Evolutionary conservation across 495 filamentous ascomycete species (phyloP), one percentile per base, ranked within the genome.

Genomic region (Penicillium angulare): DNA sequence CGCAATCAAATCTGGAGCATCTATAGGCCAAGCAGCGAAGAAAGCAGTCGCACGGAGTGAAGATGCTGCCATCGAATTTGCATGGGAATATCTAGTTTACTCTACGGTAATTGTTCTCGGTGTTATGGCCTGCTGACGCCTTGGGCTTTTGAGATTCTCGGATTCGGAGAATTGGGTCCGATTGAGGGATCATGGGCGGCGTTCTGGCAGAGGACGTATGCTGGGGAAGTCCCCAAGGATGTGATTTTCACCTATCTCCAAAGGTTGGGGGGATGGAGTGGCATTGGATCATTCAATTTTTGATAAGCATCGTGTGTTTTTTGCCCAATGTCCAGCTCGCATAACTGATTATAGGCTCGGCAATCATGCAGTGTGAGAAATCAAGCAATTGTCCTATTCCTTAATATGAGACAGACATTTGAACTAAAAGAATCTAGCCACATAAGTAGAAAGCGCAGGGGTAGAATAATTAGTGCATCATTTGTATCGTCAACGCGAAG

Each of bases 221-320:
- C 36, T 9, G 75, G 77, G 3, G 65, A 70, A 53, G 77, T 81
- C 32, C 72, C 73, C 0, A 73, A 71, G 54, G 57, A 59, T 0
- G 71, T 71, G 5, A 58, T 81, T n/a, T 79, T 82, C 53, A 61
- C 70, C 0, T 82, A 63, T 47, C 67, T 82, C 15, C 79, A 82
- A 66, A 57, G 73, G 8, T 55, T 81, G 53, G 77, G 78, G 1
- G n/a, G n/a, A 80, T 80, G 76, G 62, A 50, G 12, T 77, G 60
- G 68, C 57, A 54, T n/a, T 60, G 48, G 42, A 34, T 23, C n/a
- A n/a, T n/a, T n/a, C n/a, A n/a, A n/a, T n/a, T n/a, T n/a, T n/a
- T n/a, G n/a, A n/a, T n/a, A n/a, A n/a, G n/a, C n/a, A n/a, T n/a
- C n/a, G n/a, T n/a, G n/a, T n/a, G n/a, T n/a, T n/a, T n/a, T n/a